Conservation (phyloP, 108 stramenopile species). For the Skeletonema grethae region DNA sequence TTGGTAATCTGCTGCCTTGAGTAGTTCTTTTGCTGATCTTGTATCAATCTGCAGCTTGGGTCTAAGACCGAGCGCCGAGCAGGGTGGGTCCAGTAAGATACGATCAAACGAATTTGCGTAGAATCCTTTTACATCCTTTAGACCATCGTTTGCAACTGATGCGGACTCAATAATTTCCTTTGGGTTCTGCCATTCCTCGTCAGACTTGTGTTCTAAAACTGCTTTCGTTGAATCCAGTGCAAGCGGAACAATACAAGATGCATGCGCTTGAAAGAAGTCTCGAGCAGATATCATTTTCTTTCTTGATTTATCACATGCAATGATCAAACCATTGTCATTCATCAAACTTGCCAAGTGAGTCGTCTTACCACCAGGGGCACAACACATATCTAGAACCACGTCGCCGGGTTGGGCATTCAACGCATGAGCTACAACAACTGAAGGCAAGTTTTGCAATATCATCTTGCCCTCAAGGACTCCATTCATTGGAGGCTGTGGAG, state of each 20-base stretch:
- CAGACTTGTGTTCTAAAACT: constrained; percentile 17
- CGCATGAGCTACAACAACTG: constrained; percentile 70
- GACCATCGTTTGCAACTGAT: constrained; percentile 32
- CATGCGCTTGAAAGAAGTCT: constrained; percentile 53
- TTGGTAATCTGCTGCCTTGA: constrained; percentile 62
- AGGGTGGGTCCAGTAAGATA: constrained; percentile 81
- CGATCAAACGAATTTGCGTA: constrained; percentile 72
- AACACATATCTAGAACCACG: constrained; percentile 88
- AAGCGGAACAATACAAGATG: constrained; percentile 68
- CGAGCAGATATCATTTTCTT: constrained; percentile 63
- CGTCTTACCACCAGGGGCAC: constrained; percentile 95
- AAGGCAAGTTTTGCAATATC: constrained; percentile 79
- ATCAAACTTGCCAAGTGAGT: constrained; percentile 88
- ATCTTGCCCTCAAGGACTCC: constrained; percentile 52
- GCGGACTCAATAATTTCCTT: constrained; percentile 48
- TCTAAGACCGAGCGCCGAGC: constrained; percentile 73
- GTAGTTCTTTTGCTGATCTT: constrained; percentile 41
- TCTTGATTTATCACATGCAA: constrained; percentile 90
- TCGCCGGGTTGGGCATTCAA: constrained; percentile 82
- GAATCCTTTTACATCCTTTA: constrained; percentile 59
- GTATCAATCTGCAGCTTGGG: constrained; percentile 65
- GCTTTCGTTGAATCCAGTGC: constrained; percentile 70
- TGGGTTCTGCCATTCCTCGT: constrained; percentile 20
- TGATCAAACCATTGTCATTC: constrained; percentile 73
- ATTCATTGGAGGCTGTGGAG: constrained; percentile 58